Evolutionary conservation across 495 filamentous ascomycete species (phyloP), one percentile per base, ranked within the genome.

Genomic region (Penicillium psychrofluorescens): DNA sequence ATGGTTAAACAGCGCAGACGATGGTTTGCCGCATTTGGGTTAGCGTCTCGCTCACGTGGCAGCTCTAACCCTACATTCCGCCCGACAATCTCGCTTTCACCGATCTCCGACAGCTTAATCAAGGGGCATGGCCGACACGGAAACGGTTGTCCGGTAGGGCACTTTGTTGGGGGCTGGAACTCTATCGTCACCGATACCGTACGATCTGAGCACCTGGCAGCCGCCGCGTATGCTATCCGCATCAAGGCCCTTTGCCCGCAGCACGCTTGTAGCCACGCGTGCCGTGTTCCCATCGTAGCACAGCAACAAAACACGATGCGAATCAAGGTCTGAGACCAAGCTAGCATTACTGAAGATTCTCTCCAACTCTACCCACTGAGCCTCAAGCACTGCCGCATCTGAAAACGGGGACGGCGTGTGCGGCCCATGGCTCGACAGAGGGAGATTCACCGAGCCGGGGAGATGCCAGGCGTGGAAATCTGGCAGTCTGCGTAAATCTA

Each of bases 251-350:
- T 71, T 70, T 3, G 71, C 72, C 35, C 75, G 62, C 36, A 80
- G 58, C 28, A 76, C 68, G 45, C 70, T 72, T 10, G 74, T 71
- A n/a, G 70, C 75, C 29, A 79, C 61, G 29, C 72, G 62, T 27
- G 73, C 70, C 12, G 70, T 73, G 36, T 79, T 73, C 7, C 76
- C 76, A 43, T 75, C 63, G 36, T 76, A 73, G 46, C 75, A 78
- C 29, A 78, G 60, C 8, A 79, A 50, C 41, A 78, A 49, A 38
- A 77, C 61, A 40, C 55, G 61, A 35, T 63, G 58, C 8, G 48
- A 36, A 14, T 61, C 38, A 12, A 70, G 53, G 6, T 53, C 48
- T 2, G 52, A 38, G 11, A 71, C 22, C 6, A 56, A 43, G 29
- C 45, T 50, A 10, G 46, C 47, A 3, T 61, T 49, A 2, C 40